Evolutionary conservation across 805 yeast species (phyloP).

Genomic region (Groenewaldozyma tartarivorans): DNA sequence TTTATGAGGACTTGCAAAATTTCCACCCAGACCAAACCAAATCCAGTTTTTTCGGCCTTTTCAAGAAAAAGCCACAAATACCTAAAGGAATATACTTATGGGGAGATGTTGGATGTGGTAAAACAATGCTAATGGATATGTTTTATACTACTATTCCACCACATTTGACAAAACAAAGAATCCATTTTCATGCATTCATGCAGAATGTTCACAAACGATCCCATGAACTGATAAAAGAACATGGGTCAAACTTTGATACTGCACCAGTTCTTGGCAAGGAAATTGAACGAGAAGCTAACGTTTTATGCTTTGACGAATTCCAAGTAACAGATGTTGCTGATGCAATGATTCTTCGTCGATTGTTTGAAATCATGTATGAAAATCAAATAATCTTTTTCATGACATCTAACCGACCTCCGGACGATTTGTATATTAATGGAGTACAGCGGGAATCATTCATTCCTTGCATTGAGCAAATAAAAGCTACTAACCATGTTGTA

Average conservation of each 20-base stretch:
- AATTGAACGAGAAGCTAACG: conserved; percentile 63
- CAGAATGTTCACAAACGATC: conserved; percentile 82
- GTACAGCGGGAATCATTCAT: conserved; percentile 85
- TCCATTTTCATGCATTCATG: conserved; percentile 97
- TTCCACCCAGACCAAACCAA: conserved; percentile 57
- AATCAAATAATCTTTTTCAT: conserved; percentile 85
- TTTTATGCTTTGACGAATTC: conserved; percentile 92
- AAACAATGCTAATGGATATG: conserved; percentile 96
- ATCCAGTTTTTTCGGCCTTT: conserved; percentile 16
- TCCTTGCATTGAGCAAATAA: conserved; percentile 80
- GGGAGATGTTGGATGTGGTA: conserved; percentile 98
- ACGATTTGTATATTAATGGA: conserved; percentile 86
- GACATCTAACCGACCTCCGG: conserved; percentile 92
- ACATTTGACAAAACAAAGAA: conserved; percentile 65
- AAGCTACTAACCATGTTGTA: conserved; percentile 64
- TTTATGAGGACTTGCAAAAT: conserved; percentile 43
- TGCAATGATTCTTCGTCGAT: conserved; percentile 85
- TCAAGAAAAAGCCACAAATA: conserved; percentile 3
- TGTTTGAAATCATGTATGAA: conserved; percentile 65
- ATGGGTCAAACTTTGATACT: conserved; percentile 69
- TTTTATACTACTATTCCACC: conserved; percentile 77
- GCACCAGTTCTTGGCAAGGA: conserved; percentile 79
- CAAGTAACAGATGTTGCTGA: conserved; percentile 98
- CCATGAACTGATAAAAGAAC: conserved; percentile 59
- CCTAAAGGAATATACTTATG: conserved; percentile 74